Conservation (phyloP, 371 early-diverging fungal species). For the Mucor racemosus region DNA sequence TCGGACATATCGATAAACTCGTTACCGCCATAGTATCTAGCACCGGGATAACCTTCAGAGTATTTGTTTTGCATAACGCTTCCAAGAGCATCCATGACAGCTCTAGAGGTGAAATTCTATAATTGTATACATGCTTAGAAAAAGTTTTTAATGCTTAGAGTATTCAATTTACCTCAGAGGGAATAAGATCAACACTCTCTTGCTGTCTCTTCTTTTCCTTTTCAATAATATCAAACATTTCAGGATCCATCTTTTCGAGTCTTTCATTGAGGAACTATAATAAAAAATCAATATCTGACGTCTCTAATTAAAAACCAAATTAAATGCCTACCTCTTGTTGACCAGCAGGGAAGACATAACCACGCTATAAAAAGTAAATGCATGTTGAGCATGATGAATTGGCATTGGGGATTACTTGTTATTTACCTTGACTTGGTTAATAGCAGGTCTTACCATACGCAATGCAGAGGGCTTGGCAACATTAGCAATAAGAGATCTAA, state of each 20-base stretch:
- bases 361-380: slow-evolving; percentile 42
- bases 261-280: slow-evolving; percentile 68
- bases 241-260: slow-evolving; percentile 84
- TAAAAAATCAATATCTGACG: background rate
- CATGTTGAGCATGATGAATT: background rate
- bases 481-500: slow-evolving; percentile 37
- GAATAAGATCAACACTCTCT: slow-evolving; percentile 93
- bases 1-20: slow-evolving; percentile 98
- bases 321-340: slow-evolving; percentile 56
- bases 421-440: slow-evolving; percentile 33
- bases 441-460: slow-evolving; percentile 33
- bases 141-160: background rate
- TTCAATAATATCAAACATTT: slow-evolving; percentile 94
- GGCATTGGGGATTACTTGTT: background rate
- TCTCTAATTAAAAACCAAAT: background rate
- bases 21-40: slow-evolving; percentile 99
- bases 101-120: slow-evolving; percentile 97
- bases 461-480: slow-evolving; percentile 27
- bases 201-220: slow-evolving; percentile 96
- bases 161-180: slow-evolving; percentile 81
- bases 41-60: slow-evolving; percentile 98
- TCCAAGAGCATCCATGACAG: slow-evolving; percentile 97
- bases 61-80: slow-evolving; percentile 99
- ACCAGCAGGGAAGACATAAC: slow-evolving; percentile 67
- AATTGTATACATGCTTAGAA: too few relatives aligned